Percentiles rank a stretch among this genome's conserved stretches.
phyloP scores from a whole-genome alignment of 108 stramenopile genomes.

The Nannochloropsis salina region DNA sequence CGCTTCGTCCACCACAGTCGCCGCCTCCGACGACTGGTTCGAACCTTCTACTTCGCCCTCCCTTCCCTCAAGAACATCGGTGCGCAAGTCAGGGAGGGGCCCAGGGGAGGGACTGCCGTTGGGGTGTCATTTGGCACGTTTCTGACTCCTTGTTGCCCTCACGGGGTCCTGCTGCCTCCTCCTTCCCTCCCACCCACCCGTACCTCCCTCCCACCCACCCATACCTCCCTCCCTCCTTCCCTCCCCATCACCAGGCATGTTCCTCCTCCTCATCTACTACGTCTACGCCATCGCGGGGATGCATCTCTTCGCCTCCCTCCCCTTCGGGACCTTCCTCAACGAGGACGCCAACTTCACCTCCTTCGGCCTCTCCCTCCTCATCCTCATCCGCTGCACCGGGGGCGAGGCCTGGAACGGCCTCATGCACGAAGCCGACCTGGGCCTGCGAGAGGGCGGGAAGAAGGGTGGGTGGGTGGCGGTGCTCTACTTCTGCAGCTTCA shows the following conservation, averaged over 20 bases:
- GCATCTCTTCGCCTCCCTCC: background rate
- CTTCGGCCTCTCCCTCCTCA: background rate
- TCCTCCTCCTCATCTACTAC: conserved; percentile 14
- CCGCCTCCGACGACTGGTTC: background rate
- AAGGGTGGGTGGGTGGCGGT: background rate
- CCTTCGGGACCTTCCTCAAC: background rate
- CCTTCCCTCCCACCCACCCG: no score
- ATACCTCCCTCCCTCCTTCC: background rate
- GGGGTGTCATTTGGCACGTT: no score
- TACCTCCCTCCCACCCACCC: no score
- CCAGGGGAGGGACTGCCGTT: no score
- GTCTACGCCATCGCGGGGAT: background rate
- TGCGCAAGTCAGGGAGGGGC: no score
- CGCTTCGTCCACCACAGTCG: background rate
- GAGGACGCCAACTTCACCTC: background rate
- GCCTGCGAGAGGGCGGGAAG: background rate
- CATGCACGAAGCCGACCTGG: conserved; percentile 6
- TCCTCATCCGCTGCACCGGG: background rate
- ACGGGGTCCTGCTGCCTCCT: no score
- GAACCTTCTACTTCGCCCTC: background rate
- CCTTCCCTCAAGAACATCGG: background rate
- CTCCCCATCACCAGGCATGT: background rate
- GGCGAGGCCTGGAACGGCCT: background rate
- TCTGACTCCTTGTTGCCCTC: no score
- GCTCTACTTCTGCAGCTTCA: conserved; percentile 20